Evolutionary conservation across 2,329 filamentous ascomycete genomes (phyloP).

Genomic region (Cercospora sp.): DNA sequence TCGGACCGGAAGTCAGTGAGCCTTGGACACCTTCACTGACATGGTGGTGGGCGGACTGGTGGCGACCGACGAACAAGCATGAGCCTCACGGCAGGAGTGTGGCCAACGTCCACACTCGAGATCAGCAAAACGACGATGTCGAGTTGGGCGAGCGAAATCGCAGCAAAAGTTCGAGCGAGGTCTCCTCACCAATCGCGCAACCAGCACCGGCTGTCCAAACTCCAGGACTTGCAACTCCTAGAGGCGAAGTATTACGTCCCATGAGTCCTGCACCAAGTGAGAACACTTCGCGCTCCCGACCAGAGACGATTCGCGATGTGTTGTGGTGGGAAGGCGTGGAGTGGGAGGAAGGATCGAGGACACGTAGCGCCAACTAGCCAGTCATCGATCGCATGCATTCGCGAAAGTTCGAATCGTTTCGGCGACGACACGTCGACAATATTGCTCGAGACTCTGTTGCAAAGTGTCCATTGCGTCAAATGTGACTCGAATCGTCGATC

Average conservation of each 20-base stretch:
- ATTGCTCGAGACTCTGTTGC: background rate
- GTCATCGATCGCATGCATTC: background rate
- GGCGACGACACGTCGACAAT: background rate
- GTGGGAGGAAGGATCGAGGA: background rate
- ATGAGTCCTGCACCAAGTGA: background rate
- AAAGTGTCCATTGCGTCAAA: background rate
- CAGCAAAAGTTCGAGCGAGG: background rate
- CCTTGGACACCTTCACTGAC: background rate
- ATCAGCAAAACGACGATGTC: background rate
- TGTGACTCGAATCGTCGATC: background rate
- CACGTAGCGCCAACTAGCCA: slow-evolving; percentile 3
- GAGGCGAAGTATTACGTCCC: background rate
- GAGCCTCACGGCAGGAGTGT: background rate
- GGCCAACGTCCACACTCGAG: background rate
- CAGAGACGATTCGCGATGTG: slow-evolving; percentile 1
- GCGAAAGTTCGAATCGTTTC: background rate
- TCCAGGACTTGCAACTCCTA: background rate
- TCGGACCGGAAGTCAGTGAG: background rate
- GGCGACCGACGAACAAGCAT: background rate
- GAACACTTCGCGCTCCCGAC: background rate
- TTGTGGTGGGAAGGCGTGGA: slow-evolving; percentile 10
- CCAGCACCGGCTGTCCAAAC: background rate
- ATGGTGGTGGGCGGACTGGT: background rate
- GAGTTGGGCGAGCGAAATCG: background rate
- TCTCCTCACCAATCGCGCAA: background rate